Base-by-base conservation (phyloP, 2,329 filamentous ascomycete species). In the Neonectria faginata region DNA sequence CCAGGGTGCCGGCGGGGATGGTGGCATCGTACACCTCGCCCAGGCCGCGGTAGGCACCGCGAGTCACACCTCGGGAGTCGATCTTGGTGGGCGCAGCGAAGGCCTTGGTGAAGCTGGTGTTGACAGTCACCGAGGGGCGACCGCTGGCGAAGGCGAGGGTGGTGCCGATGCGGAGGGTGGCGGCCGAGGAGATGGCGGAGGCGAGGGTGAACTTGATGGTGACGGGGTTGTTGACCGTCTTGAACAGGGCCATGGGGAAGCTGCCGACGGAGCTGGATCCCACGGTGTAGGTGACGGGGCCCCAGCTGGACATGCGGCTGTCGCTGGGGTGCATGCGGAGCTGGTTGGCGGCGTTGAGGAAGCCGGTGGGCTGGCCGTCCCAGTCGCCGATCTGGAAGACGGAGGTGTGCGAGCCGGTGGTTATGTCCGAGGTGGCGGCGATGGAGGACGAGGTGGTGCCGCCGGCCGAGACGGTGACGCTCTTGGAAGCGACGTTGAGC, bases 311-410 rank as follows among this genome's bases (percentile, higher is more conserved):
- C 89, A 91, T 91, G 71, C 89, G 85, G 42, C 78, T 79, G 76
- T 91, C 89, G 4, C 86, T 87, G 3, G 89, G 89, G 74, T 92
- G 89, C 89, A 91, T 91, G 56, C 88, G 84, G 14, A 88, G 82
- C 74, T 90, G 86, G 71, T 90, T 90, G 59, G 85, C 88, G 14
- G 89, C 89, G 73, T 92, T 91, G 68, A 84, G 84, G 81, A 92
- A 90, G 16, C 88, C 88, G 7, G 81, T 85, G 20, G 87, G 87
- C 76, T 87, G 83, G 51, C 89, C 89, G 69, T 92, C 89, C 79
- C 86, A 90, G 22, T 88, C 83, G 27, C 89, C 89, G 53, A 91
- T 89, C 69, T 86, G 85, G 81, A 86, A 91, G 57, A 91, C 79
- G 0, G 85, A 85, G 1, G 78, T 85, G 48, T 82, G 82, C 5